Percentiles rank a stretch among this genome's conserved stretches.
phyloP scores from a whole-genome alignment of 1,284 basidiomycete species.

The Pascua sp. region DNA sequence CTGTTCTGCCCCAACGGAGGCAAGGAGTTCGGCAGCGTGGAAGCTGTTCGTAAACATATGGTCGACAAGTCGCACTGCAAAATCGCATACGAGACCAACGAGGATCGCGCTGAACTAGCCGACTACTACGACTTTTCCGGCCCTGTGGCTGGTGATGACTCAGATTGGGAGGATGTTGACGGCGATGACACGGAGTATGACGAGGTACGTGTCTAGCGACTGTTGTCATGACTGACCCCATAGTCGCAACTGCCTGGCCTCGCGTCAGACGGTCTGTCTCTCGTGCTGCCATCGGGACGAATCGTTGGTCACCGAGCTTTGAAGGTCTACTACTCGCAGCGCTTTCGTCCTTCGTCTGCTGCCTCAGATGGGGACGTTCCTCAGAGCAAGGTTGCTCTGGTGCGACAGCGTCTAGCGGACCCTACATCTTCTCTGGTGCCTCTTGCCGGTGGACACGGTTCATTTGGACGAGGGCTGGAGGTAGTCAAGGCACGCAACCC shows the following conservation, averaged over 20 bases:
- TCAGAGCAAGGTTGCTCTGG: conserved; percentile 56
- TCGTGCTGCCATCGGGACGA: conserved; percentile 90
- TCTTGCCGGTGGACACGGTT: conserved; percentile 77
- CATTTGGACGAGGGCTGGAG: conserved; percentile 72
- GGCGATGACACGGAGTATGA: conserved; percentile 28
- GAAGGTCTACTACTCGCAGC: conserved; percentile 83
- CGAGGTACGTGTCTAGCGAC: conserved; percentile 23
- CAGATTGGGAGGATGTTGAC: conserved; percentile 48
- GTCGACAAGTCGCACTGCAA: conserved; percentile 93
- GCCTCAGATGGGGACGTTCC: conserved; percentile 52
- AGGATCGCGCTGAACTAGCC: conserved; percentile 79
- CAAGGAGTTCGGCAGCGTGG: conserved; percentile 70
- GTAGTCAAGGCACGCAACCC: conserved; percentile 87
- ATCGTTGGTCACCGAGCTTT: conserved; percentile 88
- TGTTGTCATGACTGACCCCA: conserved; percentile 36
- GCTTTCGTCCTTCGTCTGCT: conserved; percentile 52
- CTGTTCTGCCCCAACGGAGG: conserved; percentile 78
- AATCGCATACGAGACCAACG: conserved; percentile 79
- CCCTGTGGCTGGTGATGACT: conserved; percentile 65
- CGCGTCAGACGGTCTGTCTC: conserved; percentile 64
- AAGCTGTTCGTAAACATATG: conserved; percentile 91
- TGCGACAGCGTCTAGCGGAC: conserved; percentile 69
- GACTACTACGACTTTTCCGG: conserved; percentile 91
- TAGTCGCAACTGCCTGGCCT: conserved; percentile 24
- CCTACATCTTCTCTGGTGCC: conserved; percentile 79